These are phyloP conservation scores for Yamadazyma membranifaciens DNA, from an alignment of 1,139 yeast genomes.

Conservation along the genomic window DNA sequence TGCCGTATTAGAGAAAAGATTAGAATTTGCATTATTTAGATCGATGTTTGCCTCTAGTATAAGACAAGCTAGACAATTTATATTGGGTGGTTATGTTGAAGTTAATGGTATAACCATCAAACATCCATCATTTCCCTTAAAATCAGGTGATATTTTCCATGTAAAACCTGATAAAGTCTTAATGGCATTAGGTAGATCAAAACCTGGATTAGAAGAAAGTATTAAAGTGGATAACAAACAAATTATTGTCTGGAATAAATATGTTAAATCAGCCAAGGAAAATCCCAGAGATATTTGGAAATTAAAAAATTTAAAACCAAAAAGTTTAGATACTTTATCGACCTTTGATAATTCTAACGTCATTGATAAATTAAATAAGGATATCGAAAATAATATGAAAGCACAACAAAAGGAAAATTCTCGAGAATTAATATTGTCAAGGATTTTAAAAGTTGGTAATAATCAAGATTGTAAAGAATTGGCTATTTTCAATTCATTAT, in stretches of 20 bases:
- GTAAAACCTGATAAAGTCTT: slow-evolving; percentile 86
- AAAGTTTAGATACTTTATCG: slow-evolving; percentile 32
- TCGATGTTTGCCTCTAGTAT: slow-evolving; percentile 91
- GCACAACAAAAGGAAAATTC: slow-evolving; percentile 40
- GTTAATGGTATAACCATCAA: slow-evolving; percentile 74
- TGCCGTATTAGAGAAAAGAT: slow-evolving; percentile 82
- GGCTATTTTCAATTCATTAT: slow-evolving; percentile 18
- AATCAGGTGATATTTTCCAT: slow-evolving; percentile 83
- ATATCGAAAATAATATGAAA: slow-evolving; percentile 33
- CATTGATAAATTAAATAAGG: slow-evolving; percentile 25
- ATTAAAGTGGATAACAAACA: slow-evolving; percentile 69
- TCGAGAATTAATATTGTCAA: slow-evolving; percentile 45
- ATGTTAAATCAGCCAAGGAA: slow-evolving; percentile 55
- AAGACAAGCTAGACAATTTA: slow-evolving; percentile 91
- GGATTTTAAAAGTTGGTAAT: slow-evolving; percentile 29
- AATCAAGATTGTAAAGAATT: slow-evolving; percentile 21
- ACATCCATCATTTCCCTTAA: slow-evolving; percentile 77
- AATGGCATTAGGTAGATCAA: slow-evolving; percentile 78
- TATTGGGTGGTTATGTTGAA: slow-evolving; percentile 75
- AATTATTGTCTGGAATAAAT: slow-evolving; percentile 71
- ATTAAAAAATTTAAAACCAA: slow-evolving; percentile 46
- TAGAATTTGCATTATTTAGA: slow-evolving; percentile 87
- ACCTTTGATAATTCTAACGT: slow-evolving; percentile 18
- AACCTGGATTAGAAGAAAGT: slow-evolving; percentile 72
- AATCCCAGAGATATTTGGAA: slow-evolving; percentile 63